Evolutionary conservation across 768 basidiomycete species (phyloP).

Genomic region (Paxillus ammoniavirescens): DNA sequence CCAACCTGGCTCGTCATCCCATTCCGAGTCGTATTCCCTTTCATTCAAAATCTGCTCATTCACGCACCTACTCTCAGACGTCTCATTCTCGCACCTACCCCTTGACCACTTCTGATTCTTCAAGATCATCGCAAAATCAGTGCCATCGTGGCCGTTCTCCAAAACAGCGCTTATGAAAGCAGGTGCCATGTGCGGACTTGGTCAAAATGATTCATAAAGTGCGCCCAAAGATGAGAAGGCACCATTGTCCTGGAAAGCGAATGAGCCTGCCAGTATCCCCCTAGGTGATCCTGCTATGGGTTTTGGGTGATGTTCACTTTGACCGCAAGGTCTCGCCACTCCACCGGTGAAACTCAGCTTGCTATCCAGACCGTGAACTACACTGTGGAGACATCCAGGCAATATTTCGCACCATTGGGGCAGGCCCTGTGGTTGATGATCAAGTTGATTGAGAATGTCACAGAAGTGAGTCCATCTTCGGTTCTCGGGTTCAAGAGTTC

Average conservation of each 20-base stretch:
- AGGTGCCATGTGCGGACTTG: constrained; percentile 27
- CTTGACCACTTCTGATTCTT: constrained; percentile 31
- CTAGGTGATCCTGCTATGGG: neutral
- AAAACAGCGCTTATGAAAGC: constrained; percentile 39
- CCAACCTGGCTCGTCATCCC: too few relatives aligned
- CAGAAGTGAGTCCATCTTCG: too few relatives aligned
- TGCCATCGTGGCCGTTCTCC: constrained; percentile 26
- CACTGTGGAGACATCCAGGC: too few relatives aligned
- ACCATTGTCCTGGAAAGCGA: constrained; percentile 22
- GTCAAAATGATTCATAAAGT: constrained; percentile 20
- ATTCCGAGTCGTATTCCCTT: constrained; percentile 29
- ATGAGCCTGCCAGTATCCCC: constrained; percentile 22
- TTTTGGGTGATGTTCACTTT: neutral
- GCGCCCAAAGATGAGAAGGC: constrained; percentile 23
- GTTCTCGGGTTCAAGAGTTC: too few relatives aligned
- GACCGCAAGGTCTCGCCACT: constrained; percentile 28
- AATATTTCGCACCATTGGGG: too few relatives aligned
- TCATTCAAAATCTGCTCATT: constrained; percentile 24
- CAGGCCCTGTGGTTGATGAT: too few relatives aligned
- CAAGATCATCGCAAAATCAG: constrained; percentile 26
- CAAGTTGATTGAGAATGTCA: too few relatives aligned
- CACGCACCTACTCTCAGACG: constrained; percentile 21
- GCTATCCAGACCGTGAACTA: too few relatives aligned
- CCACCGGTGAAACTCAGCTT: too few relatives aligned
- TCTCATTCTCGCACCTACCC: constrained; percentile 40